Base-by-base conservation (phyloP, 345 rosid genomes). In the Murraya koenigii region DNA sequence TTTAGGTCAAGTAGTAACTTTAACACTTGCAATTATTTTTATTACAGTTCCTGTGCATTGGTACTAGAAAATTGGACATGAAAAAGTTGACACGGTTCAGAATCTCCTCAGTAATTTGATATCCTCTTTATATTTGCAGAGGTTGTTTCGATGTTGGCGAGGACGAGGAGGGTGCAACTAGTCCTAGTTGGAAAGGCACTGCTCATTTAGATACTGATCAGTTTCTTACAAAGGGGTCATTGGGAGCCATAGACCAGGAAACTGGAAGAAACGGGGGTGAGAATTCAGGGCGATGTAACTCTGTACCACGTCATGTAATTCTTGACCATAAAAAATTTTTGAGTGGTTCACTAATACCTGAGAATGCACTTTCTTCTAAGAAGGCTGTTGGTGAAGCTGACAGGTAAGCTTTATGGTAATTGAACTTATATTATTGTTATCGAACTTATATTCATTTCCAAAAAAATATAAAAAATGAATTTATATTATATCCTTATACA, bases 141-240 rank as follows among this genome's bases (percentile, higher is more conserved):
- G 92, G 89, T 78, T 92, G 95, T 83, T 96, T 93, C 83, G 99
- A 93, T 84, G 78, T 89, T 49, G 85, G 88, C 39, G 97, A 92
- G 84, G 91, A 86, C 44, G 97, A 89, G 80, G 90, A 78, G 66
- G 82, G 61, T 86, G 86, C 84, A 74, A 82, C 86, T 76, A 89
- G 89, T 84, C 90, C 92, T 65, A 83, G 69, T 75, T 86, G 90
- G 88, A 90, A 88, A 80, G 91, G 78, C 76, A 71, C 77, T 69
- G 81, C 69, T 36, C 78, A 11, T 71, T 75, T 84, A 69, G 92
- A 86, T 76, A 72, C 77, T 78, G 94, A 89, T 32, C 90, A 80
- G 80, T 68, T 75, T 78, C 64, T 75, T 80, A 63, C 69, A 78
- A 85, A 84, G 81, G 63, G 88, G 35, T 82, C 89, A 76, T 74